phyloP scores from a whole-genome alignment of 2,329 filamentous ascomycete species.

The Colletotrichum tropicale region DNA sequence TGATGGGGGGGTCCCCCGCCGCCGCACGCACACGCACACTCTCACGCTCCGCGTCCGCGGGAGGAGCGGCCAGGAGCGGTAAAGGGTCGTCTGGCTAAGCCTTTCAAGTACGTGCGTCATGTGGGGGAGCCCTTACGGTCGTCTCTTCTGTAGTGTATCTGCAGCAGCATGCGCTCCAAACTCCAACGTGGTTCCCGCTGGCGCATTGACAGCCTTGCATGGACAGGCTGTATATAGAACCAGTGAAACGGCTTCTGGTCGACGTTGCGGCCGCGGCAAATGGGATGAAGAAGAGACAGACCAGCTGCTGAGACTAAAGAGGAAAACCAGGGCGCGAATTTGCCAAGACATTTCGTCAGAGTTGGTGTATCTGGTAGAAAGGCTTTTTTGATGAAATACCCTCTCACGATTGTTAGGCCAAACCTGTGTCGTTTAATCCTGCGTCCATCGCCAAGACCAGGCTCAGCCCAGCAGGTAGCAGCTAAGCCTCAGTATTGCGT shows the following conservation, averaged over 20 bases:
- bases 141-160: not conserved
- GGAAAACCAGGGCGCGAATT: not conserved
- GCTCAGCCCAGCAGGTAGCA: not conserved
- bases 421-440: not conserved
- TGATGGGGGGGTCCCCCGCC: not conserved
- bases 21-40: not conserved
- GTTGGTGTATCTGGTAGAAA: slow-evolving; percentile 12
- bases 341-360: not conserved
- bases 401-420: not conserved
- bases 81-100: not conserved
- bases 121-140: not conserved
- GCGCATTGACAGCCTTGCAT: not conserved
- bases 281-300: not conserved
- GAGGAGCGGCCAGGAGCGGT: not conserved
- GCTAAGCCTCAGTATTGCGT: slow-evolving; percentile 13
- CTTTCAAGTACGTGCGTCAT: not conserved
- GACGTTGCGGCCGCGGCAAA: not conserved
- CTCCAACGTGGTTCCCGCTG: not conserved
- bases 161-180: not conserved
- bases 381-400: not conserved
- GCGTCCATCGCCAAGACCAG: not conserved
- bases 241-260: slow-evolving; percentile 1
- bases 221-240: not conserved
- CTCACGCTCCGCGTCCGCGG: not conserved
- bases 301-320: not conserved